phyloP scores from a whole-genome alignment of 768 basidiomycete genomes.

The Kwoniella sp. region DNA sequence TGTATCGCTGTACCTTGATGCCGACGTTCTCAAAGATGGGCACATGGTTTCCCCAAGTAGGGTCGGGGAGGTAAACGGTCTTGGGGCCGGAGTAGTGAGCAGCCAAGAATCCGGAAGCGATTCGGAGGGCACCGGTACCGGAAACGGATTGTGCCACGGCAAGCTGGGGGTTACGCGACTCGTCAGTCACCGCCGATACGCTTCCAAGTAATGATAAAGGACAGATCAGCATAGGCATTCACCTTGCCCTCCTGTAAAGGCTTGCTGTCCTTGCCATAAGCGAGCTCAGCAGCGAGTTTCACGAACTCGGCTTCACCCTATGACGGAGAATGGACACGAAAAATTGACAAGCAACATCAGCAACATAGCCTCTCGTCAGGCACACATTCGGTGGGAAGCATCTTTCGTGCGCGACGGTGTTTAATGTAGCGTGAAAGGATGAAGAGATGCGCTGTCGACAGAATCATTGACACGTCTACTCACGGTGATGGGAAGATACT shows the following conservation, averaged over 20 bases:
- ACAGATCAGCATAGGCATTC: conserved; percentile 49
- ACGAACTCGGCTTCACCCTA: conserved; percentile 80
- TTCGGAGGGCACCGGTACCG: conserved; percentile 93
- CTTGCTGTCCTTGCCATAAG: conserved; percentile 75
- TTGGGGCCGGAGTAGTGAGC: conserved; percentile 76
- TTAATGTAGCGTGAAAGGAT: too few species aligned
- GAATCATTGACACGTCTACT: too few species aligned
- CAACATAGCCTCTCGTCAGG: too few species aligned
- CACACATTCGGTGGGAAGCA: too few species aligned
- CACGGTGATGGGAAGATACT: conserved; percentile 87
- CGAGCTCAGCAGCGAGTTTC: conserved; percentile 79
- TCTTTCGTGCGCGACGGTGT: too few species aligned
- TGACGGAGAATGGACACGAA: too few species aligned
- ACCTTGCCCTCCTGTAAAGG: conserved; percentile 68
- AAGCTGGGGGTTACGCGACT: too few species aligned
- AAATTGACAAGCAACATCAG: too few species aligned
- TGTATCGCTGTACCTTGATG: conserved; percentile 77
- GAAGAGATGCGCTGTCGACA: too few species aligned
- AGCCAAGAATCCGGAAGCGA: conserved; percentile 88
- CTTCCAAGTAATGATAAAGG: background rate
- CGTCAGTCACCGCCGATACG: too few species aligned
- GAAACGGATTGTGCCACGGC: conserved; percentile 92
- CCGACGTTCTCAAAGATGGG: conserved; percentile 87
- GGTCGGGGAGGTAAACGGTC: conserved; percentile 79
- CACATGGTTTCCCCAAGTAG: conserved; percentile 93